These are phyloP conservation scores for Coemansia sp. DNA, from an alignment of 192 early-diverging fungal species.

Conservation along the genomic window DNA sequence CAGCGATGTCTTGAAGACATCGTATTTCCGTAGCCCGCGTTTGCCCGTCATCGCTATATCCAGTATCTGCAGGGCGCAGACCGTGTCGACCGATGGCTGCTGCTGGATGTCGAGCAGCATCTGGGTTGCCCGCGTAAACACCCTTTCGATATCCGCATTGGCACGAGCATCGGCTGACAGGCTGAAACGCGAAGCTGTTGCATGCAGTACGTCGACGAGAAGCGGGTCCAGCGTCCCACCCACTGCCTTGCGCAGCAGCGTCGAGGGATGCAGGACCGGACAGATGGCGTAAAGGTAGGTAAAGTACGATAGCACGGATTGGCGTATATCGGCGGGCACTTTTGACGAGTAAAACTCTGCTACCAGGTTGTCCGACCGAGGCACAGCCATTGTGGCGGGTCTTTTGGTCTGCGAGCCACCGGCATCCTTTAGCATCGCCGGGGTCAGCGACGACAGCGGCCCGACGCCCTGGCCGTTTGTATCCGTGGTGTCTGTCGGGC, in stretches of 20 bases:
- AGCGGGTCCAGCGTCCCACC: slow-evolving; percentile 14
- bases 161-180: slow-evolving; percentile 1
- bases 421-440: neutral
- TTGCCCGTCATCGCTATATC: slow-evolving; percentile 11
- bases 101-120: slow-evolving; percentile 2
- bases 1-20: slow-evolving; percentile 21
- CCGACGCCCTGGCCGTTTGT: neutral
- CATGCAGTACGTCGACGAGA: slow-evolving; percentile 25
- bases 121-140: neutral
- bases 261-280: slow-evolving; percentile 37
- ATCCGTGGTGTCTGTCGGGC: neutral
- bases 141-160: neutral
- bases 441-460: neutral
- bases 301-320: slow-evolving; percentile 26
- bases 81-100: slow-evolving; percentile 18
- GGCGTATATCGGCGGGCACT: slow-evolving; percentile 20
- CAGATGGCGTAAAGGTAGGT: slow-evolving; percentile 33
- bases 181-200: slow-evolving; percentile 15
- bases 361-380: slow-evolving; percentile 7
- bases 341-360: slow-evolving; percentile 11
- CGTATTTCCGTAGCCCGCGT: slow-evolving; percentile 13
- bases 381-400: slow-evolving; percentile 9
- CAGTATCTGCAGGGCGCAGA: slow-evolving; percentile 32
- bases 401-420: neutral
- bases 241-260: slow-evolving; percentile 30